Evolutionary conservation across 306 rosid genomes (phyloP), one percentile per base, ranked within the genome.

Genomic region (Pterocarpus macrocarpus): DNA sequence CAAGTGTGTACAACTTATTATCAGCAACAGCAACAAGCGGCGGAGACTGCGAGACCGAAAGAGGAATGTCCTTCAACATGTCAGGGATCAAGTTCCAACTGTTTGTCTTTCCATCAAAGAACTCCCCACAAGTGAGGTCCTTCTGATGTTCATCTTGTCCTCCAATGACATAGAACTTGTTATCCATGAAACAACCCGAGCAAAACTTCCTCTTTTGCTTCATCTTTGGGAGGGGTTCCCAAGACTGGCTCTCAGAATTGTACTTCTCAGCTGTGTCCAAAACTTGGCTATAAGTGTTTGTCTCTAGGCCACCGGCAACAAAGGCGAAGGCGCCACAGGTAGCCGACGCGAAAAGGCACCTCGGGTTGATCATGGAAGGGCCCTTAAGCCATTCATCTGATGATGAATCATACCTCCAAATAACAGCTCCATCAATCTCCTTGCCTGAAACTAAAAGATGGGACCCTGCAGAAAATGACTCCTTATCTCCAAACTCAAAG

Each of bases 151-250:
- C 79, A 45, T 92, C 90, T 44, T 75, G 87, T 16, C 97, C 98
- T 71, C 98, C 98, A 15, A 94, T 81, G 3, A 90, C 97, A 68
- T 83, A 82, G 58, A 94, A 92, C 76, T 84, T 92, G 70, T 80
- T 81, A 30, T 92, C 94, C 93, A 94, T 76, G 85, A 61, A 91
- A 59, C 91, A 94, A 15, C 97, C 94, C 0, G 97, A 88, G 86
- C 98, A 92, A 3, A 4, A 71, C 57, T 80, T 85, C 38, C 97
- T 88, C 66, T 76, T 83, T 36, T 9, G 49, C 16, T 64, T 79
- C 98, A 94, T 91, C 52, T 57, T 59, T 5, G 97, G 97, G 5
- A 91, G 92, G 4, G 80, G 36, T 55, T 92, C 86, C 98, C 98
- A 92, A 4, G 57, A 69, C 66, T 75, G 83, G 30, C 36, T 84